Percentiles rank a stretch among this genome's conserved stretches.
Evolutionary conservation across 495 filamentous ascomycete species (phyloP).

Genomic region (Penicillium simplicissimum): DNA sequence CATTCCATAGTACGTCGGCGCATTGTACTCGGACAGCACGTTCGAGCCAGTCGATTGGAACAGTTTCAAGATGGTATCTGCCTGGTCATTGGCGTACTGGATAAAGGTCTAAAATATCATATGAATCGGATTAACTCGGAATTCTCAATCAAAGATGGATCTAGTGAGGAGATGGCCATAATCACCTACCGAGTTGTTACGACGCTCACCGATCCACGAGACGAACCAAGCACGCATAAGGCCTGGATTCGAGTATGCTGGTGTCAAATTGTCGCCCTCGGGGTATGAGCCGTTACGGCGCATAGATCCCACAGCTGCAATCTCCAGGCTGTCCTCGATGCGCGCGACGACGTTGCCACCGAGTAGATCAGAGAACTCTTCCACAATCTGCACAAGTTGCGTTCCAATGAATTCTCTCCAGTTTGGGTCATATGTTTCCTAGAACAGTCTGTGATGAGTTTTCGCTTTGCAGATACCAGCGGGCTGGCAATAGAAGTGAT

Average conservation of each 20-base stretch:
- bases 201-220: constrained; percentile 28
- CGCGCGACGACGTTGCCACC: constrained; percentile 19
- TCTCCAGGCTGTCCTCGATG: constrained; percentile 29
- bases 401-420: constrained; percentile 36
- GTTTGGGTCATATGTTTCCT: constrained; percentile 33
- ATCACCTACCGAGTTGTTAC: constrained; percentile 19
- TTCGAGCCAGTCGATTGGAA: constrained; percentile 29
- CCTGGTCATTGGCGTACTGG: constrained; percentile 31
- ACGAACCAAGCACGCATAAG: constrained; percentile 32
- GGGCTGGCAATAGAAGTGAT: neutral
- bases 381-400: constrained; percentile 32
- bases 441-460: neutral
- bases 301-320: constrained; percentile 33
- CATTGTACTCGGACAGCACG: constrained; percentile 31
- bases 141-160: neutral
- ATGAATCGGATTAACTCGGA: too few relatives aligned
- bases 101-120: constrained; percentile 34
- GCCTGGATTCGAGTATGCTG: constrained; percentile 29
- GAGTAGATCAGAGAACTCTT: constrained; percentile 31
- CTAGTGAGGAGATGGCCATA: neutral
- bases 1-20: constrained; percentile 31
- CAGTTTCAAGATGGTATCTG: constrained; percentile 20
- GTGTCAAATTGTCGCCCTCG: constrained; percentile 31
- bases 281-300: constrained; percentile 28
- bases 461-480: neutral